These are phyloP conservation scores for Prosopis cineraria DNA, from an alignment of 306 rosid genomes.

Conservation along the genomic window DNA sequence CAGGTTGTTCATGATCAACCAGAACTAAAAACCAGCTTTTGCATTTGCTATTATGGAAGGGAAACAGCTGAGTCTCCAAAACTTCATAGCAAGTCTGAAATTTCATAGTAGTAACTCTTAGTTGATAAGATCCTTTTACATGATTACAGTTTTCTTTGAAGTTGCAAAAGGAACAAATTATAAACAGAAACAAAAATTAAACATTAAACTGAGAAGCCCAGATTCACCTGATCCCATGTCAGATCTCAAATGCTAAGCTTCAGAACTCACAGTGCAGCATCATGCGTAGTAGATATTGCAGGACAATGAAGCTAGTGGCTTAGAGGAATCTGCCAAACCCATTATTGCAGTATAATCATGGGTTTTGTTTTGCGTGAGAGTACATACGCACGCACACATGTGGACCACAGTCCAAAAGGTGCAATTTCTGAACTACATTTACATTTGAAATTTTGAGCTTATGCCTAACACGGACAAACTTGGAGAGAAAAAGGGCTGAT, in stretches of 20 bases:
- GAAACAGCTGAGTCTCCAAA: not conserved
- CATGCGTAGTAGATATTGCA: not conserved
- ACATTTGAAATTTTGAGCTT: conserved; percentile 14
- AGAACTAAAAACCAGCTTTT: not conserved
- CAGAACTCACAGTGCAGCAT: not conserved
- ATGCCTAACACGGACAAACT: not conserved
- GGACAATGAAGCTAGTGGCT: conserved; percentile 20
- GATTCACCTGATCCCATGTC: not conserved
- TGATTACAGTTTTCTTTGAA: too few relatives aligned
- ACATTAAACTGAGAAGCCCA: not conserved
- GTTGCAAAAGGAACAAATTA: not conserved
- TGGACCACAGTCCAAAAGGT: conserved; percentile 41
- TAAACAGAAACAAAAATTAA: not conserved
- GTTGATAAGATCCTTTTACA: too few relatives aligned
- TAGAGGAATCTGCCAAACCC: conserved; percentile 28
- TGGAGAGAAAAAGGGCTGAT: conserved; percentile 13
- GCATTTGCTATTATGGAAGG: not conserved
- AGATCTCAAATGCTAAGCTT: not conserved
- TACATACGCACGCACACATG: not conserved
- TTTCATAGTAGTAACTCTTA: too few relatives aligned
- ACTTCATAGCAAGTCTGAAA: too few relatives aligned
- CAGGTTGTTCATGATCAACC: not conserved
- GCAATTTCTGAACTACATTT: conserved; percentile 3
- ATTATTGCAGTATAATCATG: conserved; percentile 11
- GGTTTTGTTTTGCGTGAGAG: not conserved